phyloP scores from a whole-genome alignment of 2,329 filamentous ascomycete genomes.

The Bimuria novae-zelandiae region DNA sequence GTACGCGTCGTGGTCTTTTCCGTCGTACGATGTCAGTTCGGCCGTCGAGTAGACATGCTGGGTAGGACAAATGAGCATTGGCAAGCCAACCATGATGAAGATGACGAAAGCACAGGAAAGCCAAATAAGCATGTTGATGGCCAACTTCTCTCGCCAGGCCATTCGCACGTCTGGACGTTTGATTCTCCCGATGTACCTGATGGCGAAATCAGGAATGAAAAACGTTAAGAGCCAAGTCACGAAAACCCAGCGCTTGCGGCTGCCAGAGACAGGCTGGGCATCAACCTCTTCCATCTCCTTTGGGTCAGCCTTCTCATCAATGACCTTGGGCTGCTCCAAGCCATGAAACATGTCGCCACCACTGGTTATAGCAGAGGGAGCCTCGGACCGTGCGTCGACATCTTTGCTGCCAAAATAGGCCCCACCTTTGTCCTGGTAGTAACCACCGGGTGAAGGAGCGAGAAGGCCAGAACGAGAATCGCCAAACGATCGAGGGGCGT shows the following conservation, averaged over 20 bases:
- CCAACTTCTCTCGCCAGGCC: constrained; percentile 96
- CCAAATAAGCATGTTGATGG: constrained; percentile 99
- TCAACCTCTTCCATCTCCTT: constrained; percentile 91
- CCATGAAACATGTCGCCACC: constrained; percentile 98
- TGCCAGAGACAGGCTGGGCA: constrained; percentile 74
- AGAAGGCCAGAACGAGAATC: constrained; percentile 64
- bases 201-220: constrained; percentile 82
- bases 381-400: constrained; percentile 84
- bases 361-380: constrained; percentile 87
- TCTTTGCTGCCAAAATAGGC: constrained; percentile 84
- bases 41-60: constrained; percentile 83
- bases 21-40: constrained; percentile 76
- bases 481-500: constrained; percentile 58
- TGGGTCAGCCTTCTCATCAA: constrained; percentile 93
- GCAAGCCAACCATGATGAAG: constrained; percentile 91
- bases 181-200: constrained; percentile 80
- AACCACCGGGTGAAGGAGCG: constrained; percentile 60
- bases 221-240: constrained; percentile 84
- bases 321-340: constrained; percentile 87
- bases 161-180: constrained; percentile 87
- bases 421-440: constrained; percentile 75
- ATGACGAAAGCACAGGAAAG: constrained; percentile 74
- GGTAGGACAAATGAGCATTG: constrained; percentile 83
- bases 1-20: constrained; percentile 69
- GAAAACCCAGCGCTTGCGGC: constrained; percentile 89